Base-by-base conservation (phyloP, 495 filamentous ascomycete genomes). In the Penicillium canescens region DNA sequence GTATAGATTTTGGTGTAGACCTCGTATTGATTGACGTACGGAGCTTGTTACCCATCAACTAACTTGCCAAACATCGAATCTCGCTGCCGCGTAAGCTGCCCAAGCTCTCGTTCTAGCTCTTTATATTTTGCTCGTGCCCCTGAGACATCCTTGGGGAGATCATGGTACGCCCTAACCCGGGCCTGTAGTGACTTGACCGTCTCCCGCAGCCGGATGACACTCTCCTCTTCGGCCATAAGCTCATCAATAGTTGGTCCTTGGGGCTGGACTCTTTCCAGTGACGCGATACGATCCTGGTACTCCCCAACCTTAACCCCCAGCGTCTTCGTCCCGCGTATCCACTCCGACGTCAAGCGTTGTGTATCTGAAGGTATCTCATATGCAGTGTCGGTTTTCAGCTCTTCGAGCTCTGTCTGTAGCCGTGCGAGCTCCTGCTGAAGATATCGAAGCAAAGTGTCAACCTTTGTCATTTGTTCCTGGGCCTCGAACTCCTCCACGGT, bases 41-140 rank as follows among this genome's bases (percentile, higher is more conserved):
- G 16, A 50, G 21, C 23, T 24, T 4, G 16, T 45, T 10, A 10
- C 20, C 44, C 38, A 13, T 49, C 58, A 14, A 71, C 63, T 56
- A 84, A 60, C 23, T 60, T 67, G 49, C 89, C 90, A 66, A 92
- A 90, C 57, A 90, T 77, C 24, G 65, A 76, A 63, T 95, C 88
- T 41, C 90, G 79, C 55, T 78, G 66, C 56, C 68, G 71, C 39
- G 72, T 84, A 40, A 89, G 67, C 16, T 72, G 67, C 23, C 74
- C 68, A 26, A 93, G 66, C 61, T 91, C 85, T 11, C 62, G 68
- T 43, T 87, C 79, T 52, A 89, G 61, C 37, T 75, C 71, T 59
- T 87, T 86, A 38, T 93, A 78, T 65, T 86, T 83, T 13, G 76
- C 62, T 53, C 85, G 76, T 21, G 90, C 90, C 23, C 79, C 76